phyloP scores from a whole-genome alignment of 768 basidiomycete genomes.

The Mycena olivaceomarginata region DNA sequence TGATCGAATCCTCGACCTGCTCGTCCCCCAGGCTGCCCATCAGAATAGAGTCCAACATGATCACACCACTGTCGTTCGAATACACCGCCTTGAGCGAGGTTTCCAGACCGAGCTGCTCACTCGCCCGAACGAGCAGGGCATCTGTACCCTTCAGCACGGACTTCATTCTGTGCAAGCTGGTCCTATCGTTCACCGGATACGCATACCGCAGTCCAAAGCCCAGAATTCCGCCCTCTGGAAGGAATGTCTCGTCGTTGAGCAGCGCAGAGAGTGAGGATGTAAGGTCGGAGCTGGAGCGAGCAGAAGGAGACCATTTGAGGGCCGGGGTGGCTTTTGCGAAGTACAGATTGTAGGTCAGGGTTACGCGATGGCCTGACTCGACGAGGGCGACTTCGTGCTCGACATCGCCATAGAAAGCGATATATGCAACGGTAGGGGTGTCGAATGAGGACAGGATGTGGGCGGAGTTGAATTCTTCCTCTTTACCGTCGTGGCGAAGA shows the following conservation, averaged over 20 bases:
- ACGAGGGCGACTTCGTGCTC: slow-evolving; percentile 25
- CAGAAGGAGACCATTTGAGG: background rate
- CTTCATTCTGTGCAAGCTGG: slow-evolving; percentile 15
- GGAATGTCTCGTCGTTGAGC: slow-evolving; percentile 55
- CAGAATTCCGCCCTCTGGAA: slow-evolving; percentile 62
- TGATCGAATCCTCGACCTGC: background rate
- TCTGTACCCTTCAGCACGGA: slow-evolving; percentile 54
- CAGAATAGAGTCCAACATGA: background rate
- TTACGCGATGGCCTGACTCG: slow-evolving; percentile 26
- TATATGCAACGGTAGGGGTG: slow-evolving; percentile 24
- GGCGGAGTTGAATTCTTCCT: slow-evolving; percentile 59
- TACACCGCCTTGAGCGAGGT: slow-evolving; percentile 45
- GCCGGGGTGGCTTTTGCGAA: background rate
- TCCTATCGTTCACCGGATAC: slow-evolving; percentile 54
- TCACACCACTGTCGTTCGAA: background rate
- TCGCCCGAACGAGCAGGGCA: slow-evolving; percentile 48
- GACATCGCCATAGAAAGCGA: slow-evolving; percentile 35
- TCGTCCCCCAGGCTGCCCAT: background rate
- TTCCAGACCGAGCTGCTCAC: slow-evolving; percentile 41
- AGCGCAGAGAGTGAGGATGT: slow-evolving; percentile 47
- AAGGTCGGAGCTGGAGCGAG: background rate
- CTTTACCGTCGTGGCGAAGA: slow-evolving; percentile 52
- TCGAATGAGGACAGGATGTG: slow-evolving; percentile 35
- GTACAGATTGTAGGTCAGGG: slow-evolving; percentile 33
- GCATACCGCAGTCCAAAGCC: slow-evolving; percentile 61